Base-by-base conservation (phyloP, 768 basidiomycete genomes). In the Astraeus odoratus region DNA sequence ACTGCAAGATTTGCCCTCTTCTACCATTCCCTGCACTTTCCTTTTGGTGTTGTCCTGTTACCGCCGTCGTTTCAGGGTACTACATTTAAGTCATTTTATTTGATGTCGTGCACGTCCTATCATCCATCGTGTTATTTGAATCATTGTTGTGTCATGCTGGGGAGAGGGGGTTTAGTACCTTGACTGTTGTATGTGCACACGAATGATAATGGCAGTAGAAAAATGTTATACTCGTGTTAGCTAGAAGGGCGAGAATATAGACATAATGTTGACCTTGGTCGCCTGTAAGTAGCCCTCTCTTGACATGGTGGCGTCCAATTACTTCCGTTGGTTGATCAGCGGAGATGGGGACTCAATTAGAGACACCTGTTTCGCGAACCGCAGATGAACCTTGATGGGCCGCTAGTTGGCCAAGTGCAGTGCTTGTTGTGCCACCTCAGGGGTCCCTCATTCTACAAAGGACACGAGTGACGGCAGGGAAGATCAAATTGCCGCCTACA, bases 61-160 rank as follows among this genome's bases (percentile, higher is more conserved):
- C 20, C 41, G 26, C 43, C 26, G 44, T 46, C 41, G 23, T 52
- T n/a, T 42, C 46, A 33, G 37, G 46, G 9, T 39, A 34, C 44
- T 22, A 42, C 46, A 35, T 52, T 51, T 50, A 49, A 51, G 48
- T 49, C 51, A 56, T 60, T 42, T 50, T 40, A 48, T 46, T 55
- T 43, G 51, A 49, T 51, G 47, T 42, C 47, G 55, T 53, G 51
- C 59, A 56, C 50, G 50, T 51, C 54, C 56, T 56, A 47, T 59
- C 55, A 60, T 48, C 53, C 49, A 33, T 47, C 45, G 44, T 54
- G 50, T 38, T 45, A 37, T 57, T 49, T 33, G 60, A n/a, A n/a
- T n/a, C 51, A 60, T 61, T 51, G 53, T 60, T 53, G 53, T 49
- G 59, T 61, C 54, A 49, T 47, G 50, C 46, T 49, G 52, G 51